Percentiles rank a stretch among this genome's conserved stretches.
These are phyloP conservation scores for Pyricularia sp. DNA, from an alignment of 2,329 filamentous ascomycete genomes.

Conservation along the genomic window DNA sequence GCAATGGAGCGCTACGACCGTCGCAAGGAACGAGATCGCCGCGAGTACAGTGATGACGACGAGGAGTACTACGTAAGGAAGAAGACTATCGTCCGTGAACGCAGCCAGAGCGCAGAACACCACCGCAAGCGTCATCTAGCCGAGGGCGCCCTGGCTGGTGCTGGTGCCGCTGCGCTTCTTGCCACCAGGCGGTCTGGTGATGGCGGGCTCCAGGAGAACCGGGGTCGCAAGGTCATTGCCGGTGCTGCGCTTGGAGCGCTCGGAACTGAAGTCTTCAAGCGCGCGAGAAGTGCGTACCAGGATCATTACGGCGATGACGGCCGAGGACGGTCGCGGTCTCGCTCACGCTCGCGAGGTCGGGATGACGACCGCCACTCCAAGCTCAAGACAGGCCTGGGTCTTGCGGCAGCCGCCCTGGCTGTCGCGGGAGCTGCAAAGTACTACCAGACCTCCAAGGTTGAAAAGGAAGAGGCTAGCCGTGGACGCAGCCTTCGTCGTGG, in stretches of 20 bases:
- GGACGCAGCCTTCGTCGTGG: constrained; percentile 44
- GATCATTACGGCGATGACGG: constrained; percentile 36
- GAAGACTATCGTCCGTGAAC: constrained; percentile 40
- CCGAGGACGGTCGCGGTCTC: constrained; percentile 22
- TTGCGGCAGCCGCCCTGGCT: constrained; percentile 54
- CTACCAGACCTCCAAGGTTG: constrained; percentile 48
- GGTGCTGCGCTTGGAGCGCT: constrained; percentile 54
- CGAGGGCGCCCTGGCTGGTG: constrained; percentile 55
- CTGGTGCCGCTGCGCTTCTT: constrained; percentile 50
- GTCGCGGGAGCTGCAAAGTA: constrained; percentile 58
- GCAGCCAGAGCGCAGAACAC: constrained; percentile 35
- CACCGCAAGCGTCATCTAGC: constrained; percentile 48
- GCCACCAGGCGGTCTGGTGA: constrained; percentile 42
- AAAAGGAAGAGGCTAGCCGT: constrained; percentile 48
- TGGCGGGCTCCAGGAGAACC: constrained; percentile 39
- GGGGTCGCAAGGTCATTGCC: constrained; percentile 49
- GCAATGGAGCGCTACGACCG: constrained; percentile 20
- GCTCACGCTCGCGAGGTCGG: constrained; percentile 24
- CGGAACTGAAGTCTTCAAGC: constrained; percentile 50
- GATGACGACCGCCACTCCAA: constrained; percentile 30
- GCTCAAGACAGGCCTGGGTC: constrained; percentile 51
- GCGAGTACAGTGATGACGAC: constrained; percentile 28
- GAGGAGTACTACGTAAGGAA: constrained; percentile 29
- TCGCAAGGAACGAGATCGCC: constrained; percentile 20
- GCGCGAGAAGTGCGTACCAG: constrained; percentile 52